Evolutionary conservation across 2,329 filamentous ascomycete genomes (phyloP).

Genomic region (Cryoendolithus antarcticus): DNA sequence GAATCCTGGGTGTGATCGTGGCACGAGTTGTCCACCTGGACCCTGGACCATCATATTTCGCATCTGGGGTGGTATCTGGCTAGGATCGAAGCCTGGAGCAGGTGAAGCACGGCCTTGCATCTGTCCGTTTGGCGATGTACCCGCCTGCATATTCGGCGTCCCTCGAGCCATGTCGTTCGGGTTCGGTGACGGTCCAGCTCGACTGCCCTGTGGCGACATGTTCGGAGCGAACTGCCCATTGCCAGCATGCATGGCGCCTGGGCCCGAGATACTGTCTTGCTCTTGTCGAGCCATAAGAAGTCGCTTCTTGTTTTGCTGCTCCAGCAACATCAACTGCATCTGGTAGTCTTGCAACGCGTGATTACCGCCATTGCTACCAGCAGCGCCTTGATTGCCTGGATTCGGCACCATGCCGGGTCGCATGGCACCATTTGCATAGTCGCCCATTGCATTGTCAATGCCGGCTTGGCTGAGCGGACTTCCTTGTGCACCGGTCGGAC

Average conservation of each 20-base stretch:
- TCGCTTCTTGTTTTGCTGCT: slow-evolving; percentile 79
- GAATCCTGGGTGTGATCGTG: slow-evolving; percentile 54
- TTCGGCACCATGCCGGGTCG: slow-evolving; percentile 12
- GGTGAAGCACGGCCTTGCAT: slow-evolving; percentile 52
- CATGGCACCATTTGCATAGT: slow-evolving; percentile 21
- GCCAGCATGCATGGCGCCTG: slow-evolving; percentile 28
- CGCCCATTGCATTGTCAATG: slow-evolving; percentile 59
- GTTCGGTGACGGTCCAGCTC: slow-evolving; percentile 62
- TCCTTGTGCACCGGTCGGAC: slow-evolving; percentile 19
- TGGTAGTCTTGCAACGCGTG: slow-evolving; percentile 78
- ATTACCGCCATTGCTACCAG: slow-evolving; percentile 48
- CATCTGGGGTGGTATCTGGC: slow-evolving; percentile 12
- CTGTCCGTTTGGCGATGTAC: slow-evolving; percentile 58
- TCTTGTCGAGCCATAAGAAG: slow-evolving; percentile 73
- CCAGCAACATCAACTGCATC: slow-evolving; percentile 77
- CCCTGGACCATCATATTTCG: slow-evolving; percentile 34
- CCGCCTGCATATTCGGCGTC: slow-evolving; percentile 59
- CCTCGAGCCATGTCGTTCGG: slow-evolving; percentile 67
- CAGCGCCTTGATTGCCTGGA: slow-evolving; percentile 12
- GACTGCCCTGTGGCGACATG: slow-evolving; percentile 57
- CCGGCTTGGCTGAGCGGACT: slow-evolving; percentile 20
- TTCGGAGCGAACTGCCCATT: slow-evolving; percentile 36
- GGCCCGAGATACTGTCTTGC: slow-evolving; percentile 54
- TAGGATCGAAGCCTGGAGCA: slow-evolving; percentile 38
- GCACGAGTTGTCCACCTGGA: slow-evolving; percentile 43